Percentiles rank a stretch among this genome's conserved stretches.
These are phyloP conservation scores for Didymella segeticola DNA, from an alignment of 2,329 filamentous ascomycete genomes.

Conservation along the genomic window DNA sequence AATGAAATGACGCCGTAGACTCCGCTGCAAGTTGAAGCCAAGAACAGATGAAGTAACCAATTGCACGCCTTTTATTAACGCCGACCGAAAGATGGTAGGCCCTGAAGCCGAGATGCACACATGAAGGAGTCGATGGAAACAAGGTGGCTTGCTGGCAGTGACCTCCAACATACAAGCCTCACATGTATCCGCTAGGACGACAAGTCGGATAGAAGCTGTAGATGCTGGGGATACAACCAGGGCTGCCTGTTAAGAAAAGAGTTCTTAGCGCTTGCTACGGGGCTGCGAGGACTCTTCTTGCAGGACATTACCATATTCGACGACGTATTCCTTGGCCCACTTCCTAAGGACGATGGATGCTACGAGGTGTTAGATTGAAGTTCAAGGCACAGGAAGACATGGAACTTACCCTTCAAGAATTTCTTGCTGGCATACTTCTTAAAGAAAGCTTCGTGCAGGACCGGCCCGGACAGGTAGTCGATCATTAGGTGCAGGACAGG, in stretches of 20 bases:
- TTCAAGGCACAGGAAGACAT: background rate
- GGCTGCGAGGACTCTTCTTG: conserved; percentile 37
- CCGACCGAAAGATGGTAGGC: conserved; percentile 36
- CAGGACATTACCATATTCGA: conserved; percentile 40
- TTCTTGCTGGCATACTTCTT: conserved; percentile 99
- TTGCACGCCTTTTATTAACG: conserved; percentile 46
- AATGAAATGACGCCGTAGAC: conserved; percentile 36
- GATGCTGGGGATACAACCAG: conserved; percentile 20
- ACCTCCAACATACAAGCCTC: background rate
- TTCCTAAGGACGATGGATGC: conserved; percentile 89
- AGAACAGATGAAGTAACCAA: conserved; percentile 36
- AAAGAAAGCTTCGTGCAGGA: conserved; percentile 96
- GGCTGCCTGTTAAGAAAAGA: conserved; percentile 27
- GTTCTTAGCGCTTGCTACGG: conserved; percentile 31
- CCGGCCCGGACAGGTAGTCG: conserved; percentile 89
- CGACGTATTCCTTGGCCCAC: conserved; percentile 82
- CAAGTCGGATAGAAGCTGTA: conserved; percentile 11
- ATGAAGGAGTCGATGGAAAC: conserved; percentile 30
- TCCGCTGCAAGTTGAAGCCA: conserved; percentile 37
- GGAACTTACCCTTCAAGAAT: conserved; percentile 86
- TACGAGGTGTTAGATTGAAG: conserved; percentile 48
- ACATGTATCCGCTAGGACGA: conserved; percentile 1
- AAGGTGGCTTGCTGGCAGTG: conserved; percentile 14
- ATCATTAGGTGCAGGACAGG: conserved; percentile 94
- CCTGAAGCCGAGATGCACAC: conserved; percentile 44